Evolutionary conservation across 2,329 filamentous ascomycete genomes (phyloP).

Genomic region (Cryphonectria radicalis): DNA sequence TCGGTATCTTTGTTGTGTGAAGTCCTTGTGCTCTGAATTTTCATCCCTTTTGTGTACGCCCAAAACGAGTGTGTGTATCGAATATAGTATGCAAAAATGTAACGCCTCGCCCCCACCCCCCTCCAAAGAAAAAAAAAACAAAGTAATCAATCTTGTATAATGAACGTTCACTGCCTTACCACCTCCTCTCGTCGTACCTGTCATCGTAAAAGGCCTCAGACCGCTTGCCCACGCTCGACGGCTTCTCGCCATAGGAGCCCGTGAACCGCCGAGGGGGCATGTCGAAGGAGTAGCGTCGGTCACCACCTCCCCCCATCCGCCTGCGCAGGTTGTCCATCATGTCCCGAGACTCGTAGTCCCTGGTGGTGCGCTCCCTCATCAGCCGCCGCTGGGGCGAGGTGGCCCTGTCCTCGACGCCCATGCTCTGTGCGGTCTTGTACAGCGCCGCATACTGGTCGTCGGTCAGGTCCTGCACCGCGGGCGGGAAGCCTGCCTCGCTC

Average conservation of each 20-base stretch:
- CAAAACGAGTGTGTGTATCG: not conserved
- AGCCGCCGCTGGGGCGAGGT: slow-evolving; percentile 22
- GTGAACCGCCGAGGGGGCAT: slow-evolving; percentile 26
- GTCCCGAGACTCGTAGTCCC: slow-evolving; percentile 21
- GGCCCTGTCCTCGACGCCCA: slow-evolving; percentile 24
- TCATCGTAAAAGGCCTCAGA: slow-evolving; percentile 29
- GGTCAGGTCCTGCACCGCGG: slow-evolving; percentile 21
- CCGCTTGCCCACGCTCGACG: slow-evolving; percentile 20
- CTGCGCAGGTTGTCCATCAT: slow-evolving; percentile 22
- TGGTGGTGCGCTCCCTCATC: slow-evolving; percentile 19
- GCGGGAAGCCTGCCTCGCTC: not conserved
- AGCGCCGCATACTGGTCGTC: slow-evolving; percentile 24
- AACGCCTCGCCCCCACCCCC: not conserved
- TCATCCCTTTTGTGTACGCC: not conserved
- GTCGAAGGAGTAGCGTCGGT: slow-evolving; percentile 24
- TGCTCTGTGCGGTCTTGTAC: slow-evolving; percentile 22
- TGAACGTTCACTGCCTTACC: not conserved
- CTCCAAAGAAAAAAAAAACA: too few relatives aligned
- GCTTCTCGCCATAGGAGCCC: slow-evolving; percentile 22
- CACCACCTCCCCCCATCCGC: slow-evolving; percentile 13
- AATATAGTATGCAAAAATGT: not conserved
- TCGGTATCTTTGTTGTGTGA: not conserved
- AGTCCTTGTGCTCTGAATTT: not conserved
- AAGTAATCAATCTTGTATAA: not conserved
- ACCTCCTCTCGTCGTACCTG: slow-evolving; percentile 8